A percentile compares a stretch with the other conserved stretches of the same genome.
phyloP scores from a whole-genome alignment of 306 rosid species.

The Prunus campanulata region DNA sequence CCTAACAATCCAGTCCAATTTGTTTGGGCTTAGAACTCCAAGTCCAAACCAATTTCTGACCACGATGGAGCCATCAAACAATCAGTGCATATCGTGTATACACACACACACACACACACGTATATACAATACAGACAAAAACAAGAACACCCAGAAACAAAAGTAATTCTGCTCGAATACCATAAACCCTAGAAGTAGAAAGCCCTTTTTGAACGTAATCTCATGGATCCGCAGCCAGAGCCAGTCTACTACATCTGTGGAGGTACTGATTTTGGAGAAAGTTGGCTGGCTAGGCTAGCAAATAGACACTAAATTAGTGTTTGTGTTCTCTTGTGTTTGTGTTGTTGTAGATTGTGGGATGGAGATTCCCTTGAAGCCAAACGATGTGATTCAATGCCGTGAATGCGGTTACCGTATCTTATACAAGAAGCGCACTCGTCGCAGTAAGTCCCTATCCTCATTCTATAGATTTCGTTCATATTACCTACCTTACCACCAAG shows the following conservation, averaged over 20 bases:
- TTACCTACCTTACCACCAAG: too few relatives aligned
- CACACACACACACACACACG: too few relatives aligned
- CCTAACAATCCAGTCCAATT: too few relatives aligned
- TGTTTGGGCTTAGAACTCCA: too few relatives aligned
- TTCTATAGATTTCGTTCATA: too few relatives aligned
- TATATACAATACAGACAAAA: too few relatives aligned
- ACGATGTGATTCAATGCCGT: slow-evolving; percentile 92
- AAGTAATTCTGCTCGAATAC: too few relatives aligned
- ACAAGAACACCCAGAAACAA: too few relatives aligned
- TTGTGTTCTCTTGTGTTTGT: neutral
- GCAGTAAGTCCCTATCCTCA: slow-evolving; percentile 48
- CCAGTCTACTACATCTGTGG: slow-evolving; percentile 70
- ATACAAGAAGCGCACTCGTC: slow-evolving; percentile 98
- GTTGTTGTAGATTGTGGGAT: slow-evolving; percentile 69
- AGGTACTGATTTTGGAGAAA: slow-evolving; percentile 29
- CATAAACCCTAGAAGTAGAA: neutral
- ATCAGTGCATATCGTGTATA: too few relatives aligned
- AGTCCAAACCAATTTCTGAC: too few relatives aligned
- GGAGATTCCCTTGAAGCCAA: slow-evolving; percentile 82
- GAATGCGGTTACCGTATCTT: slow-evolving; percentile 94
- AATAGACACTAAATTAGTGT: neutral
- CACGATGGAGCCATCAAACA: too few relatives aligned
- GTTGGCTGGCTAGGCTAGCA: neutral
- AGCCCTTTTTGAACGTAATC: neutral
- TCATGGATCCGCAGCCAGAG: slow-evolving; percentile 75